Evolutionary conservation across 2,329 filamentous ascomycete species (phyloP).

Genomic region (Aspergillus tanneri): DNA sequence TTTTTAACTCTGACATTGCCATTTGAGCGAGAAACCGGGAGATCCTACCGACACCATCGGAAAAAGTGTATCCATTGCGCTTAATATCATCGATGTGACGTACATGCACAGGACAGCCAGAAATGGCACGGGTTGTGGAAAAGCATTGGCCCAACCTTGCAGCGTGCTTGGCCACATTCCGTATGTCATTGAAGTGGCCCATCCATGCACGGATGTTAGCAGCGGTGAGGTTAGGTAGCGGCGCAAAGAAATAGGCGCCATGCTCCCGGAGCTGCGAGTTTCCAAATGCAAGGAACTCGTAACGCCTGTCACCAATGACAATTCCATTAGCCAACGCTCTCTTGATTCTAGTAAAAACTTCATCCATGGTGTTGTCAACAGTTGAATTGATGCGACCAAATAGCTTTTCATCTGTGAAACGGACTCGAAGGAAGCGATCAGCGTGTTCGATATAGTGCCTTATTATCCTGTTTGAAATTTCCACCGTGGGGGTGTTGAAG

Average conservation of each 20-base stretch:
- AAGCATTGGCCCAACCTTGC: constrained; percentile 93
- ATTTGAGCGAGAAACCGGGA: constrained; percentile 73
- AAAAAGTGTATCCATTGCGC: constrained; percentile 70
- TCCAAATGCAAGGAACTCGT: constrained; percentile 88
- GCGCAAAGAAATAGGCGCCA: constrained; percentile 88
- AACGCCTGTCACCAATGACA: constrained; percentile 74
- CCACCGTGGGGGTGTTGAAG: constrained; percentile 72
- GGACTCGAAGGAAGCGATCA: constrained; percentile 83
- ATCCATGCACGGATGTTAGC: constrained; percentile 80
- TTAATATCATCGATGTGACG: constrained; percentile 68
- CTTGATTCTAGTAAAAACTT: constrained; percentile 72
- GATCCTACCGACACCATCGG: constrained; percentile 92
- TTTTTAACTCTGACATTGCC: constrained; percentile 67
- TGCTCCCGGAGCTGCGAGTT: constrained; percentile 94
- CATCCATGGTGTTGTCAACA: constrained; percentile 59
- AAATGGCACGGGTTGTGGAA: constrained; percentile 80
- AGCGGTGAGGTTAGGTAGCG: constrained; percentile 65
- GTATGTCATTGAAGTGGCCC: constrained; percentile 80
- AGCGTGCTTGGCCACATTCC: constrained; percentile 81
- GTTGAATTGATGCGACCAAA: constrained; percentile 61
- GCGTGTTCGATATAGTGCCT: constrained; percentile 66
- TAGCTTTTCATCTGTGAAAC: constrained; percentile 79
- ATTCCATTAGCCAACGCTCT: constrained; percentile 76
- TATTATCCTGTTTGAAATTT: constrained; percentile 84
- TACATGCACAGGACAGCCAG: constrained; percentile 58